Conservation (phyloP, 495 filamentous ascomycete species). For the Collariella sp. region DNA sequence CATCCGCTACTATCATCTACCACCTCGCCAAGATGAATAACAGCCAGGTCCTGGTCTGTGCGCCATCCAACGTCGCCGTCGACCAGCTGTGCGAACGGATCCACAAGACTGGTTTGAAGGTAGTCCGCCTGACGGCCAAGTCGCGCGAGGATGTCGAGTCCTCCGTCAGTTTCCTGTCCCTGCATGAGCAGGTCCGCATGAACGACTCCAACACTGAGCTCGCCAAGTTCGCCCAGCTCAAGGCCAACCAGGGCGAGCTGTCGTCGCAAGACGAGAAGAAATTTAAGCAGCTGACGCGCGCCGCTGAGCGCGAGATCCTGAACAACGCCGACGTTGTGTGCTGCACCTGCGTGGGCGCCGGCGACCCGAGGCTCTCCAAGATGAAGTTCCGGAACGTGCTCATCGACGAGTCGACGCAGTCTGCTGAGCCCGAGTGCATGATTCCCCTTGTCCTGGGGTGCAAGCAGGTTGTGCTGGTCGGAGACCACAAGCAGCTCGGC, state of each 20-base stretch:
- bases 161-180: conserved; percentile 83
- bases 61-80: conserved; percentile 96
- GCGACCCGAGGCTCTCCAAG: conserved; percentile 89
- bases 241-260: conserved; percentile 83
- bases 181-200: conserved; percentile 96
- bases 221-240: conserved; percentile 82
- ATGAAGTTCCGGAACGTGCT: conserved; percentile 97
- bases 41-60: conserved; percentile 92
- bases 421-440: conserved; percentile 99
- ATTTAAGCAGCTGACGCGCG: conserved; percentile 86
- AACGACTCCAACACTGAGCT: conserved; percentile 94
- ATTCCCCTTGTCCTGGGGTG: conserved; percentile 95
- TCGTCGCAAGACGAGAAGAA: conserved; percentile 98
- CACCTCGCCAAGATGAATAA: conserved; percentile 93
- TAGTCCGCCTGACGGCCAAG: conserved; percentile 96
- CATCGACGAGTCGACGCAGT: conserved; percentile 97
- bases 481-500: conserved; percentile 96
- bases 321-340: conserved; percentile 97
- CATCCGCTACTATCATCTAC: conserved; percentile 98
- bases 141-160: conserved; percentile 98
- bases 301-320: conserved; percentile 91
- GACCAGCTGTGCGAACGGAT: conserved; percentile 98
- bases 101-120: conserved; percentile 87
- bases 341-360: conserved; percentile 97
- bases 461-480: conserved; percentile 96